Evolutionary conservation across 140 eudicot genomes (phyloP), one percentile per base, ranked within the genome.

Genomic region (Oenanthe javanica): DNA sequence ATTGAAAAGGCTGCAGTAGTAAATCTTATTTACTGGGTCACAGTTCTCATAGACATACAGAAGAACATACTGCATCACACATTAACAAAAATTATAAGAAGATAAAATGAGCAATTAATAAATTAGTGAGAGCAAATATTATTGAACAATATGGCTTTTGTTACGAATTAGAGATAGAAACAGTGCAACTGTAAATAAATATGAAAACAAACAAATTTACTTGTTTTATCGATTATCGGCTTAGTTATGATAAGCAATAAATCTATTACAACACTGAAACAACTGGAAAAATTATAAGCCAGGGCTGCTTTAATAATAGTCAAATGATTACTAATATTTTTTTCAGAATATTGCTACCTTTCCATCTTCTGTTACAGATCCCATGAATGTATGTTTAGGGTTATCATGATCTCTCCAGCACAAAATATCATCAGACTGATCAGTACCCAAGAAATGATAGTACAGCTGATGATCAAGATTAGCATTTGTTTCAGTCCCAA

Each of bases 401-500:
- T 90, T 89, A 12, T 90, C 92, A 23, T 86, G 88, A 83, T 92
- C 88, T 75, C 83, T 87, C 97, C 97, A 92, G 82, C 99, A 95
- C 84, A 95, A 88, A 77, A 92, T 87, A 81, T 95, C 99, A 82
- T 95, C 90, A 0, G 97, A 90, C 64, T 95, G 99, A 83, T 92
- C 87, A 1, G 97, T 86, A 49, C 99, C 97, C 82, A 95, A 77
- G 76, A 87, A 86, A 81, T 95, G 99, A 78, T 95, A 95, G 83
- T 88, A 92, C 27, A 92, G 57, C 83, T 88, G 92, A 75, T 95
- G 94, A 81, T 92, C 82, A 38, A 90, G 86, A 77, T 92, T 92
- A 70, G 84, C 85, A 69, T 88, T 84, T 27, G 93, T 91, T 86
- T 95, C 97, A 12, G 96, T 95, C 23, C 99, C 99, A 43, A 89